Percentiles rank a stretch among this genome's conserved stretches.
phyloP scores from a whole-genome alignment of 129 eudicot species.

The Kitagawia praeruptora region DNA sequence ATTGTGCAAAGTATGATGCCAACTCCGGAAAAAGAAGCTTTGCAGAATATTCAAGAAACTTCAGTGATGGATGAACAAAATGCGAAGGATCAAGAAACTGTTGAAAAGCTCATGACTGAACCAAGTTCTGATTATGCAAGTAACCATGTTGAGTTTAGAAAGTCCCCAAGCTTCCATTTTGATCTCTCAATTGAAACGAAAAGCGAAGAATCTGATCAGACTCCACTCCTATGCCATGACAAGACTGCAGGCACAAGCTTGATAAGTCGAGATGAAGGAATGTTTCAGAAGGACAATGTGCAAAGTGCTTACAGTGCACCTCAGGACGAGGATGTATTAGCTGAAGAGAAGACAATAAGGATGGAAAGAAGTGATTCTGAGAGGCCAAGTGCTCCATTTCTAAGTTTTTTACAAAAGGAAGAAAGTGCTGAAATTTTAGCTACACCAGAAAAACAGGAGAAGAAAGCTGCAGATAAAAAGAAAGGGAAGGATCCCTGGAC shows the following conservation, averaged over 20 bases:
- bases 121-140: constrained; percentile 8
- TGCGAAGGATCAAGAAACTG: neutral
- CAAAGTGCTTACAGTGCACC: constrained; percentile 11
- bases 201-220: constrained; percentile 41
- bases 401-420: constrained; percentile 17
- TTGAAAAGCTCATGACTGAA: constrained; percentile 19
- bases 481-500: neutral
- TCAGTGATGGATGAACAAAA: neutral
- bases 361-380: constrained; percentile 41
- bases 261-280: constrained; percentile 16
- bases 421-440: constrained; percentile 1
- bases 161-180: constrained; percentile 46
- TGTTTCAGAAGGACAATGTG: constrained; percentile 10
- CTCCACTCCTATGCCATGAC: constrained; percentile 24
- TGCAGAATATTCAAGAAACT: neutral
- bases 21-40: neutral
- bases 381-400: constrained; percentile 20
- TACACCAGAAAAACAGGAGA: constrained; percentile 8
- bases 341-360: constrained; percentile 37
- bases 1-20: neutral
- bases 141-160: constrained; percentile 20
- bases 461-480: constrained; percentile 1
- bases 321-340: constrained; percentile 14
- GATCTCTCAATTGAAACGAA: constrained; percentile 25
- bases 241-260: constrained; percentile 28